A percentile compares a stretch with the other conserved stretches of the same genome.
Conservation (phyloP, 305 asterid genomes). For the Fraxinus ornus region DNA sequence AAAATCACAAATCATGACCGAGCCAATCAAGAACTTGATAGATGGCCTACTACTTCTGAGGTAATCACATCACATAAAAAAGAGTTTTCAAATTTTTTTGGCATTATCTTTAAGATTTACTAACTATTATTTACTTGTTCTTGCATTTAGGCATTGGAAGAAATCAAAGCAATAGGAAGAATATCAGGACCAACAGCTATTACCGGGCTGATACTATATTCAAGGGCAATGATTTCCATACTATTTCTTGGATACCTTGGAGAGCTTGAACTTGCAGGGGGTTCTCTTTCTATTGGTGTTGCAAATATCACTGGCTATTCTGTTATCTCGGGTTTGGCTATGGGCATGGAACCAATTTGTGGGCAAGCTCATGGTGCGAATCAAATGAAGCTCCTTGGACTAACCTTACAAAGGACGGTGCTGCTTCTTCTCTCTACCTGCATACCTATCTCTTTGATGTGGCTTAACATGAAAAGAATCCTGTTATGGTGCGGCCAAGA, state of each 20-base stretch:
- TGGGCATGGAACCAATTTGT: conserved; percentile 98
- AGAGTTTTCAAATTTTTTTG: neutral
- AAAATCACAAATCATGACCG: conserved; percentile 39
- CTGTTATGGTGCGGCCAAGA: conserved; percentile 82
- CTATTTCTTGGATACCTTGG: conserved; percentile 89
- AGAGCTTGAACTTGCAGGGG: conserved; percentile 87
- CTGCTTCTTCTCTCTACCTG: conserved; percentile 70
- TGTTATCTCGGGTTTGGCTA: conserved; percentile 82
- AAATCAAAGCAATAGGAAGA: conserved; percentile 75
- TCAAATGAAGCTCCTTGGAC: conserved; percentile 82
- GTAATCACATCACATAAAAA: conserved; percentile 30
- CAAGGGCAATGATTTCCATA: conserved; percentile 93
- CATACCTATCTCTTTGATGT: conserved; percentile 69
- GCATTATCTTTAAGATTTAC: neutral
- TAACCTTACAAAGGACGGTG: conserved; percentile 74
- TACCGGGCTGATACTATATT: conserved; percentile 71
- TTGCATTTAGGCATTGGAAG: conserved; percentile 57
- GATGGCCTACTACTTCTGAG: conserved; percentile 79
- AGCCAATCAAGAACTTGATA: conserved; percentile 51
- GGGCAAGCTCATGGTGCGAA: conserved; percentile 94
- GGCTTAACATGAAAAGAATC: conserved; percentile 75
- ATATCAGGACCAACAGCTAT: conserved; percentile 79
- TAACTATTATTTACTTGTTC: neutral
- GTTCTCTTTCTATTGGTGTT: conserved; percentile 81
- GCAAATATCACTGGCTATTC: conserved; percentile 97